A percentile compares a stretch with the other conserved stretches of the same genome.
Evolutionary conservation across 352 stramenopile genomes (phyloP).

Genomic region (Phytophthora pisi): DNA sequence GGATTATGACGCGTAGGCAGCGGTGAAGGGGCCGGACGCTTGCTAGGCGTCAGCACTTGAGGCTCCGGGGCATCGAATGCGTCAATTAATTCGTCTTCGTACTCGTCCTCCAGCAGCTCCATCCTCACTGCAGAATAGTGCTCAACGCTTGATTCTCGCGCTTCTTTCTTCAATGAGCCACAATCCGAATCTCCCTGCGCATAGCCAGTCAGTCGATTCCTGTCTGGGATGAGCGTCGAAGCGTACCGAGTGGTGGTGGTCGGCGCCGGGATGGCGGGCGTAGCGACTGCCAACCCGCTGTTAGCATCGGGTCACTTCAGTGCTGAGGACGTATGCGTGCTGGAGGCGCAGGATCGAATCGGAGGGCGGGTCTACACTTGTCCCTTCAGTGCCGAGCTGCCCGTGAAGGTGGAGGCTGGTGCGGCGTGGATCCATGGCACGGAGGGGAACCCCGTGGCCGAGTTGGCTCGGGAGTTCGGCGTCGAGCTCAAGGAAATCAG

Average conservation of each 20-base stretch:
- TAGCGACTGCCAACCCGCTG: slow-evolving; percentile 47
- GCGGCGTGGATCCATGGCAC: slow-evolving; percentile 66
- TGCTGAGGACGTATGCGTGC: slow-evolving; percentile 41
- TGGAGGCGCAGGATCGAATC: slow-evolving; percentile 53
- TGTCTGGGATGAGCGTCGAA: slow-evolving; percentile 16
- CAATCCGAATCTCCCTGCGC: slow-evolving; percentile 11
- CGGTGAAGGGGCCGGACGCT: neutral
- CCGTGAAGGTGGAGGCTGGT: slow-evolving; percentile 52
- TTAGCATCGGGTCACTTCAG: slow-evolving; percentile 32
- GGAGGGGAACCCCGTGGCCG: slow-evolving; percentile 43
- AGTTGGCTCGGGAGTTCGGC: slow-evolving; percentile 39
- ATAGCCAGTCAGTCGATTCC: slow-evolving; percentile 19
- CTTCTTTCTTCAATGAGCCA: slow-evolving; percentile 18
- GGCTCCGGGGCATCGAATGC: slow-evolving; percentile 54
- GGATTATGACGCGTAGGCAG: neutral
- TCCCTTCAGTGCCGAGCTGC: slow-evolving; percentile 42
- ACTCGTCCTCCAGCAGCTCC: slow-evolving; percentile 36
- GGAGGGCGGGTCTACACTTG: slow-evolving; percentile 55
- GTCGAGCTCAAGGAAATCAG: slow-evolving; percentile 55
- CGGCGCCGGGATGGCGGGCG: slow-evolving; percentile 50
- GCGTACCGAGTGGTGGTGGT: slow-evolving; percentile 48
- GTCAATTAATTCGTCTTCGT: slow-evolving; percentile 69
- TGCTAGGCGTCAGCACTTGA: slow-evolving; percentile 5
- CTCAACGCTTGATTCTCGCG: neutral
- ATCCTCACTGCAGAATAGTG: slow-evolving; percentile 4